Percentiles rank a stretch among this genome's conserved stretches.
phyloP scores from a whole-genome alignment of 2,329 filamentous ascomycete genomes.

The Microdochium trichocladiopsis region DNA sequence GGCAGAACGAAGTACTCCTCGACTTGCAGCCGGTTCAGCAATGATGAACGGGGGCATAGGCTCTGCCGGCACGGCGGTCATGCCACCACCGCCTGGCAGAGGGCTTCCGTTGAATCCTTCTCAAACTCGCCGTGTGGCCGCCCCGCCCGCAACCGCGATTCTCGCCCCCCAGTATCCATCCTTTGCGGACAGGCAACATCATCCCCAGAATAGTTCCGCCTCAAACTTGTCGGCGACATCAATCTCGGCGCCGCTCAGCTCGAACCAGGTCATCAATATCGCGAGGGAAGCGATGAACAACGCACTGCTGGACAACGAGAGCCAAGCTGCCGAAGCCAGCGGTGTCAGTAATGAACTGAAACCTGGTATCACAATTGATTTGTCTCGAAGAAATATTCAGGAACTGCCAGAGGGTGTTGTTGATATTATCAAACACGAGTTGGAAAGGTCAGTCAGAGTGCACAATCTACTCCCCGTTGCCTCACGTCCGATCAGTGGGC shows the following conservation, averaged over 20 bases:
- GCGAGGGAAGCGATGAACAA: slow-evolving; percentile 61
- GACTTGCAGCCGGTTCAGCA: neutral
- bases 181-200: neutral
- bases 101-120: neutral
- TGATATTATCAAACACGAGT: slow-evolving; percentile 65
- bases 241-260: slow-evolving; percentile 45
- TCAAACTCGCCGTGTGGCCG: neutral
- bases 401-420: slow-evolving; percentile 67
- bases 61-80: neutral
- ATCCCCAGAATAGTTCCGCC: slow-evolving; percentile 18
- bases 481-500: slow-evolving; percentile 9
- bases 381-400: slow-evolving; percentile 69
- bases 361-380: slow-evolving; percentile 69
- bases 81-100: neutral
- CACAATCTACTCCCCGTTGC: neutral
- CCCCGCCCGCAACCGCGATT: neutral
- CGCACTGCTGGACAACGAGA: slow-evolving; percentile 59
- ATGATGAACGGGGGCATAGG: neutral
- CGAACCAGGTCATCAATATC: slow-evolving; percentile 55
- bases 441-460: slow-evolving; percentile 63
- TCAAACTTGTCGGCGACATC: slow-evolving; percentile 35
- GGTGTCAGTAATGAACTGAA: slow-evolving; percentile 54
- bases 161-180: neutral
- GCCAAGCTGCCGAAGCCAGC: slow-evolving; percentile 53
- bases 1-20: neutral